Evolutionary conservation across 2,329 filamentous ascomycete species (phyloP), one percentile per base, ranked within the genome.

Genomic region (Sordariomycetes sp.): DNA sequence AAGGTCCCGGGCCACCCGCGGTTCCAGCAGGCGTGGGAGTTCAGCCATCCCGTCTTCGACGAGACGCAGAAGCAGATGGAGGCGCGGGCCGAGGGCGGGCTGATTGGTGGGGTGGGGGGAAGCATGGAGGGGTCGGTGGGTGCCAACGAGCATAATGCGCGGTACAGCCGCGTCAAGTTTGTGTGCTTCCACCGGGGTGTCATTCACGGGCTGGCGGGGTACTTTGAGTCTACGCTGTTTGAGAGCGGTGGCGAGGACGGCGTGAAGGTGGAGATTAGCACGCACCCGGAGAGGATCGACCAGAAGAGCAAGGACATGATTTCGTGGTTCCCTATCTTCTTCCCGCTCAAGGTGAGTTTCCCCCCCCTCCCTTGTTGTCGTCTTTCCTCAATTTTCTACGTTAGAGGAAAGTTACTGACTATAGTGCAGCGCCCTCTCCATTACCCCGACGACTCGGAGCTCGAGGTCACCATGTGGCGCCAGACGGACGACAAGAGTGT

Each of bases 321-420:
- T 62, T 95, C 89, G 57, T 99, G 94, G 94, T 99, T 99, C 69
- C 94, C 94, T 1, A 97, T 99, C 34, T 96, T 92, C 74, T 99
- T 99, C 67, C 94, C 95, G 0, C 74, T 99, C 15, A 95, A 94
- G 83, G 90, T 91, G 75, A 66, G 80, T 68, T 55, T 2, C 20
- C 10, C 48, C 25, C 42, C 35, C 7, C 17, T 22, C 25, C n/a
- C 8, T 24, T 22, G 22, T 17, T n/a, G n/a, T n/a, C n/a, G n/a
- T n/a, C n/a, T n/a, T n/a, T 17, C 39, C 4, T 32, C 28, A 8
- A 32, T 4, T 32, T 32, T 17, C 17, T 15, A 45, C 25, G n/a
- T n/a, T 2, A 42, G 2, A 12, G 24, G 52, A 55, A 59, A 28
- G 58, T 53, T 51, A 24, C 28, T 52, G 25, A 54, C 56, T 20